phyloP scores from a whole-genome alignment of 2,329 filamentous ascomycete genomes.

The Alternaria solani region DNA sequence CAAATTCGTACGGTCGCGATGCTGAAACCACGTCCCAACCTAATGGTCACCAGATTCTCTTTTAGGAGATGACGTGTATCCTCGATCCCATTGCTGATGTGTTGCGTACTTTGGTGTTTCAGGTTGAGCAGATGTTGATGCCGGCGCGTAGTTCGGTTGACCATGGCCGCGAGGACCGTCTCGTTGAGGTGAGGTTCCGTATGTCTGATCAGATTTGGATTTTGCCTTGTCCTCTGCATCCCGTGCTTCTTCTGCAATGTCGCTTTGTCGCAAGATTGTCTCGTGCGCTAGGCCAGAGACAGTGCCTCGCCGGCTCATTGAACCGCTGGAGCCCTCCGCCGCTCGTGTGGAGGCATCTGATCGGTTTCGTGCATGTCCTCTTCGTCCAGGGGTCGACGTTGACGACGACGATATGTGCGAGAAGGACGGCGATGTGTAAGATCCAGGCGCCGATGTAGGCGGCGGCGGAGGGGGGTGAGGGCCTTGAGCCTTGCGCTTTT shows the following conservation, averaged over 20 bases:
- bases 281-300: conserved; percentile 46
- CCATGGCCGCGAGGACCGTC: conserved; percentile 34
- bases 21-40: conserved; percentile 35
- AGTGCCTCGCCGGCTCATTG: conserved; percentile 46
- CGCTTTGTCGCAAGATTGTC: conserved; percentile 33
- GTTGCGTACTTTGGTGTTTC: conserved; percentile 45
- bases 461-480: conserved; percentile 61
- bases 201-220: conserved; percentile 30
- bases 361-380: conserved; percentile 69
- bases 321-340: conserved; percentile 38
- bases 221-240: conserved; percentile 32
- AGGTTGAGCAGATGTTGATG: conserved; percentile 40
- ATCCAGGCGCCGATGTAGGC: conserved; percentile 59
- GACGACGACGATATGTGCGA: conserved; percentile 65
- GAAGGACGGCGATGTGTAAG: conserved; percentile 59
- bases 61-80: conserved; percentile 47
- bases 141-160: conserved; percentile 36
- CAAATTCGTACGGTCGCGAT: conserved; percentile 24
- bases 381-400: conserved; percentile 63
- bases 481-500: conserved; percentile 79
- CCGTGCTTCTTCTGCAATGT: conserved; percentile 36
- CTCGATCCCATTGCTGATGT: conserved; percentile 45
- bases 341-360: conserved; percentile 66
- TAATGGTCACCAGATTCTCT: conserved; percentile 49
- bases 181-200: conserved; percentile 32